Evolutionary conservation across 2,329 filamentous ascomycete species (phyloP).

Genomic region (Calonectria honghensis): DNA sequence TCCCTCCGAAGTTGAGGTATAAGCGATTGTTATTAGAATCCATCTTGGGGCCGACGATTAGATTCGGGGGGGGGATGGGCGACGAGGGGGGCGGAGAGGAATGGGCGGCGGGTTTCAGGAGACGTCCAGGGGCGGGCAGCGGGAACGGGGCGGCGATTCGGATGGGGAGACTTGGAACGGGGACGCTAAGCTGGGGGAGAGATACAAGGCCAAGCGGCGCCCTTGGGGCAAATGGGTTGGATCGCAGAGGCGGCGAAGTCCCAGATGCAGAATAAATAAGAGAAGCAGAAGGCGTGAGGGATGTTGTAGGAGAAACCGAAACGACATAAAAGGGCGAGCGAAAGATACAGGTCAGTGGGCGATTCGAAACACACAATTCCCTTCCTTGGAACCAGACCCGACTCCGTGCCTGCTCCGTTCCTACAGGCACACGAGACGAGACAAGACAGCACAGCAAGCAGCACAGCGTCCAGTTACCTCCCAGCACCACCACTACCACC

Average conservation of each 20-base stretch:
- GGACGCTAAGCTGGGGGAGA: conserved; percentile 32
- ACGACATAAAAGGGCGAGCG: conserved; percentile 15
- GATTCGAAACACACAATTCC: conserved; percentile 46
- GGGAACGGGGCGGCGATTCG: conserved; percentile 40
- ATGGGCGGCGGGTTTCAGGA: conserved; percentile 55
- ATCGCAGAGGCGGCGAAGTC: conserved; percentile 25
- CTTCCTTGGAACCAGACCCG: conserved; percentile 7
- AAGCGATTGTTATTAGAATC: conserved; percentile 77
- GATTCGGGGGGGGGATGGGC: conserved; percentile 46
- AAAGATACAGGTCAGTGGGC: conserved; percentile 40
- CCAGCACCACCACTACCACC: neutral
- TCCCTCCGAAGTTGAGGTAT: conserved; percentile 78
- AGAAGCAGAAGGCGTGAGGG: conserved; percentile 18
- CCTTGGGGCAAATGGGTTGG: conserved; percentile 33
- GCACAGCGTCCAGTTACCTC: neutral
- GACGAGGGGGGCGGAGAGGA: conserved; percentile 46
- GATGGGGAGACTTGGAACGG: conserved; percentile 31
- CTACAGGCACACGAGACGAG: conserved; percentile 18
- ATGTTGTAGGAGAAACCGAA: conserved; percentile 3
- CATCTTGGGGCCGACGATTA: conserved; percentile 63
- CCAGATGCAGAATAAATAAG: conserved; percentile 17
- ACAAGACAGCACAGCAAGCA: neutral
- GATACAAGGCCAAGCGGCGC: conserved; percentile 5
- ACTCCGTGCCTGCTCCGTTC: neutral
- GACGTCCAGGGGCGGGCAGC: conserved; percentile 53